These are phyloP conservation scores for Chytridium lagenaria DNA, from an alignment of 371 early-diverging fungal species.

Conservation along the genomic window DNA sequence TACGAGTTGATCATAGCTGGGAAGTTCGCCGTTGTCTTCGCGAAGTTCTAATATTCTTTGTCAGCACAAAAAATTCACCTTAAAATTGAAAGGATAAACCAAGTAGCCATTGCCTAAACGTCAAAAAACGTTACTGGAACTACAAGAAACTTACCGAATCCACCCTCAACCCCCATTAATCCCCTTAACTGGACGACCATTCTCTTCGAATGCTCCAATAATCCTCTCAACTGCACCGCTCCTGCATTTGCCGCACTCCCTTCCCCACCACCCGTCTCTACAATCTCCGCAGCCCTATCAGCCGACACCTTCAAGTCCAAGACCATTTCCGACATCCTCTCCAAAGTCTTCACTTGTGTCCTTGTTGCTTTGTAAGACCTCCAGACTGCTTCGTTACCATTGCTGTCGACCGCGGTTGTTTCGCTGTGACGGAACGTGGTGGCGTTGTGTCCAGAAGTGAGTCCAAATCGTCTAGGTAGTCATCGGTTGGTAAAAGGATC, in stretches of 20 bases:
- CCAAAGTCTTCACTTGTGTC: too few species aligned
- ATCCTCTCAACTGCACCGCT: conserved; percentile 22
- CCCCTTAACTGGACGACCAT: conserved; percentile 42
- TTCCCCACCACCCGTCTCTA: not conserved
- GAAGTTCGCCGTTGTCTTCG: conserved; percentile 32
- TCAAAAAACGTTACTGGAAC: not conserved
- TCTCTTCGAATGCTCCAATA: conserved; percentile 45
- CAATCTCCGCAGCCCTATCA: not conserved
- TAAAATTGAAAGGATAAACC: not conserved
- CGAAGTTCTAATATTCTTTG: conserved; percentile 24
- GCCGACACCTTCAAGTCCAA: not conserved
- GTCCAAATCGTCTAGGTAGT: too few species aligned
- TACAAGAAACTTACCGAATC: conserved; percentile 28
- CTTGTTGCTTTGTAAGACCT: too few species aligned
- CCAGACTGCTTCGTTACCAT: too few species aligned
- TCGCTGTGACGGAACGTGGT: too few species aligned
- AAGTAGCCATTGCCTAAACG: not conserved
- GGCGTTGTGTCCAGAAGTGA: too few species aligned
- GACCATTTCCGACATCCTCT: too few species aligned
- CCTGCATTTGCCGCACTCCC: not conserved
- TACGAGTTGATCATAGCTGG: conserved; percentile 38
- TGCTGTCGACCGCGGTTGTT: too few species aligned
- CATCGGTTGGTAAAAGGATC: too few species aligned
- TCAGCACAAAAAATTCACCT: too few species aligned
- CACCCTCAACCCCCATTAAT: conserved; percentile 29